Base-by-base conservation (phyloP, 2,329 filamentous ascomycete species). In the Didymella arachidicola region DNA sequence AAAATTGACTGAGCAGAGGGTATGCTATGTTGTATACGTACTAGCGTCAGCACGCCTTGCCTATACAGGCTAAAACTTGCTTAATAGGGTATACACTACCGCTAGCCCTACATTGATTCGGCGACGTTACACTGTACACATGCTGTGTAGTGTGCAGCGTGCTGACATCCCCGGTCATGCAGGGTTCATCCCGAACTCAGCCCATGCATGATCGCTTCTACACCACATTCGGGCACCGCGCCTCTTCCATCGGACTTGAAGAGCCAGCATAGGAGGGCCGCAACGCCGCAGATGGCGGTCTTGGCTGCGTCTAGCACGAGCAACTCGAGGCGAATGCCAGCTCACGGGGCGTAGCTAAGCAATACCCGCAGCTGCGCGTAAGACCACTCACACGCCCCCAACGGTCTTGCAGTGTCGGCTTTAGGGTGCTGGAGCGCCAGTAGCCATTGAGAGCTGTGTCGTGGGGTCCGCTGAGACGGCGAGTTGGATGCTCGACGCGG, bases 51-150 rank as follows among this genome's bases (percentile, higher is more conserved):
- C n/a, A n/a, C n/a, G n/a, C n/a, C n/a, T n/a, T n/a, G n/a, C n/a
- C n/a, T n/a, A n/a, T n/a, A n/a, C n/a, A n/a, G n/a, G n/a, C n/a
- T n/a, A n/a, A n/a, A n/a, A n/a, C n/a, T n/a, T n/a, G n/a, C n/a
- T n/a, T n/a, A n/a, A n/a, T n/a, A n/a, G n/a, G n/a, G n/a, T n/a
- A n/a, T n/a, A n/a, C n/a, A n/a, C n/a, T n/a, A n/a, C n/a, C n/a
- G n/a, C n/a, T n/a, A n/a, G n/a, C n/a, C n/a, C n/a, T n/a, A n/a
- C n/a, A n/a, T n/a, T n/a, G n/a, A n/a, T 44, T 53, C 55, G 55
- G 22, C 55, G 55, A 58, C 22, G 55, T 58, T 58, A 53, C 55
- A 58, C 55, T 8, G 46, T 11, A 22, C 22, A 22, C 22, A 22
- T 3, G 3, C 22, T 22, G 22, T 22, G 22, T 22, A 10, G 22